Evolutionary conservation across 78 protist species (phyloP), one percentile per base, ranked within the genome.

Genomic region (Dictyostelium firmibasis): DNA sequence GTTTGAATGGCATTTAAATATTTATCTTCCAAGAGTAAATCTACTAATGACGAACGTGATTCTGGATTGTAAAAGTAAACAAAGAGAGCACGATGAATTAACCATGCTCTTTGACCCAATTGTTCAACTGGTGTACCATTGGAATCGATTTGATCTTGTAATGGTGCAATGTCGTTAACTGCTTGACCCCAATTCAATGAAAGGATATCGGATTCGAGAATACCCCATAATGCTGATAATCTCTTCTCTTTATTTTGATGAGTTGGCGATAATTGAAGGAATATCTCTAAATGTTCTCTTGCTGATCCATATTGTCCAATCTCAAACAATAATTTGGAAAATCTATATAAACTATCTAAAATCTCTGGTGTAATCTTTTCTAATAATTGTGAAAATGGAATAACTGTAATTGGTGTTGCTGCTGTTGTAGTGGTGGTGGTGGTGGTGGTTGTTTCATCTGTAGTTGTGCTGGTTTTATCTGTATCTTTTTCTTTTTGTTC

Each of bases 91-190:
- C 98, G 96, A 88, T 97, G 98, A 43, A 98, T 47, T 69, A 98
- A 91, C 99, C 99, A 98, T 47, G 98, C 91, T 83, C 99, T 96
- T 89, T 97, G 98, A 33, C 96, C 91, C 62, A 97, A 95, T 91
- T 91, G 95, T 60, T 85, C 74, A 36, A 92, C 82, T 83, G 98
- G 94, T 57, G 97, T 27, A 41, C 86, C 86, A 70, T 85, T 96
- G 2, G 85, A 16, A 82, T 97, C 98, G 60, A 97, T 93, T 74
- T 60, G 91, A 20, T 89, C 92, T 64, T 94, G 57, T 62, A 97
- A 72, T 41, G 57, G 60, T 36, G 36, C 8, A 29, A 97, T 36
- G 62, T 86, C 97, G 38, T 84, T 96, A 5, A 88, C 53, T 9
- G 98, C 98, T 3, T 31, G 62, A 36, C 96, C 96, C 97, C 97